Base-by-base conservation (phyloP, 1,139 yeast species). In the Suhomyces coccinellae region DNA sequence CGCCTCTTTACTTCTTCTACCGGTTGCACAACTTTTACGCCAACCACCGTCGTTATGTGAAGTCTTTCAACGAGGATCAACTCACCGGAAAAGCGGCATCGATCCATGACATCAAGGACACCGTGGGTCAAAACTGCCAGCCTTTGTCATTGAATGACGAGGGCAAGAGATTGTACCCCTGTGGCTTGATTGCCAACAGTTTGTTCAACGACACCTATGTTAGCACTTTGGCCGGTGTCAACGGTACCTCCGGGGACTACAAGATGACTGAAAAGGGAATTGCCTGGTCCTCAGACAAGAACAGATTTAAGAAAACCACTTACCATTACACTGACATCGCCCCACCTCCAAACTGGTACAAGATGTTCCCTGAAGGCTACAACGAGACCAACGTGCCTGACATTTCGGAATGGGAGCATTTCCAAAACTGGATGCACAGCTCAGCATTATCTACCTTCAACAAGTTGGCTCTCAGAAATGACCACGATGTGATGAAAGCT, bases 341-440 rank as follows among this genome's bases (percentile, higher is more conserved):
- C 1, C 99, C 99, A 10, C 99, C 99, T 9, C 98, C 97, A 56
- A 89, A 89, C 69, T 93, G 99, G 99, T 71, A 71, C 51, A 83
- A 86, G 59, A 71, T 56, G 69, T 93, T 63, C 63, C 99, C 99
- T n/a, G 63, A 90, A 52, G 98, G 98, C 0, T 93, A 93, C 68
- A 90, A 86, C 15, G 85, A 80, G 24, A 82, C 83, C 11, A 90
- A 89, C 61, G 62, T 93, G 47, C 99, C 98, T 3, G 93, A 93
- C 62, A 72, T 88, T 38, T 75, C 85, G 15, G 67, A 71, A 9
- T 85, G 95, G 93, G 80, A 75, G 50, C 89, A 88, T 58, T 83
- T 93, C 62, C 98, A 93, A 67, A 93, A 91, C 63, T 93, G 99
- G 99, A 91, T 93, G 97, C 83, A 90, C 58, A 85, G 98, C 2